phyloP scores from a whole-genome alignment of 495 filamentous ascomycete species.

The Trichocladium antarcticum region DNA sequence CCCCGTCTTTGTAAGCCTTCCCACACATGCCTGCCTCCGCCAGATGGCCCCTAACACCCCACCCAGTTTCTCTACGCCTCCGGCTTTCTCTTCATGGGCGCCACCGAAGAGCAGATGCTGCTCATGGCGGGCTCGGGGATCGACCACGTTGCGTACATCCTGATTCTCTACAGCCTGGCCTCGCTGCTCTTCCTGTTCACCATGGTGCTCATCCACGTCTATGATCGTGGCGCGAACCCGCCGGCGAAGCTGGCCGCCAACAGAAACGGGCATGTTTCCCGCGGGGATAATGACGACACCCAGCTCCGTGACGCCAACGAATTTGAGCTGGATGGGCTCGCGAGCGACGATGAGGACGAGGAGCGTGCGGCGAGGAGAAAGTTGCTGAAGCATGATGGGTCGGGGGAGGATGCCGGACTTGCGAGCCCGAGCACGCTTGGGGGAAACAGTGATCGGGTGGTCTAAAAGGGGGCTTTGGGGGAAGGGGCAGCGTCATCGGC shows the following conservation, averaged over 20 bases:
- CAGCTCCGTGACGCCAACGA: conserved; percentile 65
- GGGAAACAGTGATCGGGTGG: conserved; percentile 20
- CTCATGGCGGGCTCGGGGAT: conserved; percentile 60
- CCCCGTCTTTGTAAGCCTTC: conserved; percentile 67
- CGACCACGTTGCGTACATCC: conserved; percentile 80
- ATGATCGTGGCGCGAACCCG: conserved; percentile 46
- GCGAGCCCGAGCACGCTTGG: conserved; percentile 32
- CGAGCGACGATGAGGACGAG: conserved; percentile 70
- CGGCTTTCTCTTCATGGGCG: conserved; percentile 94
- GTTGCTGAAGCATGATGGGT: conserved; percentile 24
- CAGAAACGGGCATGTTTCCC: conserved; percentile 16
- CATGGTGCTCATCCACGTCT: conserved; percentile 72
- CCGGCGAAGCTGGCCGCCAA: conserved; percentile 15
- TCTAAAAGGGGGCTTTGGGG: not conserved
- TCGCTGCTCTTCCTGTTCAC: conserved; percentile 86
- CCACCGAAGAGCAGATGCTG: conserved; percentile 90
- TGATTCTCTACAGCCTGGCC: conserved; percentile 81
- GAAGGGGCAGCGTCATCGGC: not conserved
- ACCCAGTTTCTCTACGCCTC: conserved; percentile 77
- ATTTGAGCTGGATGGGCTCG: conserved; percentile 82
- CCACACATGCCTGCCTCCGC: not conserved
- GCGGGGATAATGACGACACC: conserved; percentile 35
- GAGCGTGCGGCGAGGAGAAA: conserved; percentile 32
- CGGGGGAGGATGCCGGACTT: conserved; percentile 25
- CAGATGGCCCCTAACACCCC: not conserved